Evolutionary conservation across 129 eudicot species (phyloP).

Genomic region (Pseudognaphalium luteoalbum): DNA sequence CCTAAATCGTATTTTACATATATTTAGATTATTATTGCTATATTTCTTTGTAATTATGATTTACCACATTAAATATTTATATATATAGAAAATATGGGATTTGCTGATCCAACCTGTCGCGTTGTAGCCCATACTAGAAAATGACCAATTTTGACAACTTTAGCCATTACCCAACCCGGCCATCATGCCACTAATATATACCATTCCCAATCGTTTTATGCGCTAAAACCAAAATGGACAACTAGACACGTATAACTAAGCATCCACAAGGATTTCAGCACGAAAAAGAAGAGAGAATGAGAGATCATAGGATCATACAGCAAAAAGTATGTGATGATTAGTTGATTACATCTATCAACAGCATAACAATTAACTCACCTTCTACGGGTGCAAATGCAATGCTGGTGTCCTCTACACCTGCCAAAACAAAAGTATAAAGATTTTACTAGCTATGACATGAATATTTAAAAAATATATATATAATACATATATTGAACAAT

Average conservation of each 20-base stretch:
- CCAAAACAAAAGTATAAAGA: slow-evolving; percentile 5
- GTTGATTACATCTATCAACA: background rate
- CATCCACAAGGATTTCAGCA: background rate
- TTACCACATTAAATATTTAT: too few species aligned
- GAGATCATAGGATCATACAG: too few species aligned
- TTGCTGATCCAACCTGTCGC: background rate
- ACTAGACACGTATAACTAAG: background rate
- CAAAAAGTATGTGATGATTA: background rate
- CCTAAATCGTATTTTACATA: too few species aligned
- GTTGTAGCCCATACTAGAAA: background rate
- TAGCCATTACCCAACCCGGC: background rate
- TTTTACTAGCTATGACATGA: background rate
- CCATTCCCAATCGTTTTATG: slow-evolving; percentile 5
- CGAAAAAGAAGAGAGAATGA: background rate
- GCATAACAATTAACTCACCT: slow-evolving; percentile 36
- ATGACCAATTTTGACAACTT: background rate
- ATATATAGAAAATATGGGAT: background rate
- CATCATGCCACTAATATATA: background rate
- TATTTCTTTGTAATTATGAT: too few species aligned
- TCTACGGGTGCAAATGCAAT: slow-evolving; percentile 61
- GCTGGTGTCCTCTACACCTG: slow-evolving; percentile 62
- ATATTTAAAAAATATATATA: background rate
- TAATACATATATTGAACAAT: background rate
- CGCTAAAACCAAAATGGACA: background rate
- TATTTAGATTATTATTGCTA: too few species aligned